phyloP scores from a whole-genome alignment of 495 filamentous ascomycete genomes.

The Xanthoparmelia taractica region DNA sequence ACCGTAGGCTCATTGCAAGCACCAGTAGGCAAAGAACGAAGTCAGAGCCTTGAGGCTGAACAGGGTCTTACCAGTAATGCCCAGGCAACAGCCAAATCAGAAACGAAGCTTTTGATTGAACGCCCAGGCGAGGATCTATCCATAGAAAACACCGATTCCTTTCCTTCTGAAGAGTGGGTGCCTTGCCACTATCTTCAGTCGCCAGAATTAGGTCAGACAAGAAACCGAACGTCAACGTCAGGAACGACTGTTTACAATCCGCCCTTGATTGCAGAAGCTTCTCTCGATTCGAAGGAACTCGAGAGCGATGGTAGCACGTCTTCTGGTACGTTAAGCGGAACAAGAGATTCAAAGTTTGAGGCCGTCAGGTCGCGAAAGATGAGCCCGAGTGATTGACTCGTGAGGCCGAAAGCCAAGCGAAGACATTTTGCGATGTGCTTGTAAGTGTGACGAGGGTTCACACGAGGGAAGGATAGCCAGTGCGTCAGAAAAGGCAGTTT shows the following conservation, averaged over 20 bases:
- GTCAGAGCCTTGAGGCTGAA: not conserved
- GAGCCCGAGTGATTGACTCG: too few species aligned
- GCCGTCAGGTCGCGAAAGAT: too few species aligned
- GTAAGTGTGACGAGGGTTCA: too few species aligned
- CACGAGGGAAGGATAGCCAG: not conserved
- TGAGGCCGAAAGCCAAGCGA: too few species aligned
- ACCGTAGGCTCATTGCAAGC: not conserved
- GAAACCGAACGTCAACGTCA: conserved; percentile 6
- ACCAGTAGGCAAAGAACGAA: not conserved
- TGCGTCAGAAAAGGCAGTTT: not conserved
- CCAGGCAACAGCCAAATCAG: not conserved
- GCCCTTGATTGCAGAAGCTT: conserved; percentile 6
- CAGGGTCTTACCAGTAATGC: not conserved
- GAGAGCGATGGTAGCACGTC: conserved; percentile 3
- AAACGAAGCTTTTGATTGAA: not conserved
- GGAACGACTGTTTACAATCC: conserved; percentile 3
- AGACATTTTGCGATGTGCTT: too few species aligned
- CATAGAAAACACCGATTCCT: not conserved
- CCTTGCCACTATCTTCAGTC: not conserved
- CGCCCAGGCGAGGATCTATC: not conserved
- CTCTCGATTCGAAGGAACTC: not conserved
- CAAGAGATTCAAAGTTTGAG: not conserved
- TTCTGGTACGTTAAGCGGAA: not conserved
- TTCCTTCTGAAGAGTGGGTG: not conserved
- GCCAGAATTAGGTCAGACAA: not conserved